Evolutionary conservation across 305 asterid genomes (phyloP).

Genomic region (Solanum aculeatissimum): DNA sequence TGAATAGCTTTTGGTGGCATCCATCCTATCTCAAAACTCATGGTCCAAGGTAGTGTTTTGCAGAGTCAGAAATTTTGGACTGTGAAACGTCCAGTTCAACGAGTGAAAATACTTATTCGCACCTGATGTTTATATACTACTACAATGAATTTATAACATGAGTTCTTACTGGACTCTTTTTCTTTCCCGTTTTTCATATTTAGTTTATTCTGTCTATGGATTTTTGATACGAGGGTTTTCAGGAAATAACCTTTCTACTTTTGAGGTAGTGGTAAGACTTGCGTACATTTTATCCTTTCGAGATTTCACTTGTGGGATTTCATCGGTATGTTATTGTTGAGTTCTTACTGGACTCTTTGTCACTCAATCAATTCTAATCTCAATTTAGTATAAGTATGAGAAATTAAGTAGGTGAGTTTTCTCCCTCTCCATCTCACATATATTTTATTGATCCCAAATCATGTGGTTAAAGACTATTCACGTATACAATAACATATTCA

Average conservation of each 20-base stretch:
- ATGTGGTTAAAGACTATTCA: no score
- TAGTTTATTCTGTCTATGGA: no score
- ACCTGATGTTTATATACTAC: background rate
- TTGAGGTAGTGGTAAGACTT: no score
- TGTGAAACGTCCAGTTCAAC: background rate
- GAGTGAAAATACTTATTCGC: background rate
- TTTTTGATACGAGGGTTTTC: no score
- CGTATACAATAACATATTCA: no score
- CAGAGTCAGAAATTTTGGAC: background rate
- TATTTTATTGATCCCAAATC: no score
- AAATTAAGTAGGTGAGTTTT: background rate
- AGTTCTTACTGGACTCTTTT: background rate
- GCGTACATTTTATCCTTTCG: no score
- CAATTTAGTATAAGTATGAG: background rate
- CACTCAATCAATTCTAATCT: background rate
- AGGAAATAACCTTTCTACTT: no score
- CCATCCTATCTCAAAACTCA: background rate
- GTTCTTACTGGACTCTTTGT: background rate
- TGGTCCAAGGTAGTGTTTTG: background rate
- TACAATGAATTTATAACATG: background rate
- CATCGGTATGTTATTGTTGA: no score
- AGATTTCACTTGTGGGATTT: no score
- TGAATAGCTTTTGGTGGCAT: background rate
- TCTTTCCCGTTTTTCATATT: no score
- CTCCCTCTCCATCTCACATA: background rate